phyloP scores from a whole-genome alignment of 1,284 basidiomycete genomes.

The Schizophyllum commune region DNA sequence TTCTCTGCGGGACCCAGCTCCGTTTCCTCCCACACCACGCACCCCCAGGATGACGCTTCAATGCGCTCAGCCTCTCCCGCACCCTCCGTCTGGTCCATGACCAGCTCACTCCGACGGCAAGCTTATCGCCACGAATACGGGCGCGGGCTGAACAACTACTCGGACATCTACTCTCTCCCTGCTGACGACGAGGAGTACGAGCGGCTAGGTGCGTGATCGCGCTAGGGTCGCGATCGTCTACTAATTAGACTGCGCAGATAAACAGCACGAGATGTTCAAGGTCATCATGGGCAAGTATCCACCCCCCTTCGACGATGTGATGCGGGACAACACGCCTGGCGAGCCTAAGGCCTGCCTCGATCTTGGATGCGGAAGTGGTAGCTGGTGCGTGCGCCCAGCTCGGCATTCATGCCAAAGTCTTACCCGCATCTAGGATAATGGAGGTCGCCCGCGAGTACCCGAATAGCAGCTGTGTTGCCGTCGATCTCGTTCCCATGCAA shows the following conservation, averaged over 20 bases:
- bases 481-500: slow-evolving; percentile 74
- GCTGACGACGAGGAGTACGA: slow-evolving; percentile 69
- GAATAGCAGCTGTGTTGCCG: slow-evolving; percentile 56
- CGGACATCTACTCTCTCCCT: slow-evolving; percentile 67
- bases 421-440: slow-evolving; percentile 49
- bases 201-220: slow-evolving; percentile 45
- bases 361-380: slow-evolving; percentile 71
- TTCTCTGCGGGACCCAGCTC: slow-evolving; percentile 29
- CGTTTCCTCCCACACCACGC: slow-evolving; percentile 34
- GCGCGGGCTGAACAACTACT: slow-evolving; percentile 64
- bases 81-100: slow-evolving; percentile 62
- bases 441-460: slow-evolving; percentile 68
- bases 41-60: slow-evolving; percentile 22
- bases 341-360: slow-evolving; percentile 61
- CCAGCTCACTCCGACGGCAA: slow-evolving; percentile 50
- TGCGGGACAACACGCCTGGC: slow-evolving; percentile 49
- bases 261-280: slow-evolving; percentile 59
- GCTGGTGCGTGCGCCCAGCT: slow-evolving; percentile 41
- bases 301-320: slow-evolving; percentile 43
- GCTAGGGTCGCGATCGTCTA: background rate
- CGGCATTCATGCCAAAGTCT: slow-evolving; percentile 6
- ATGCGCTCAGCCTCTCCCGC: slow-evolving; percentile 57
- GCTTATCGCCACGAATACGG: slow-evolving; percentile 62
- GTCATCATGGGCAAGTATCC: slow-evolving; percentile 60
- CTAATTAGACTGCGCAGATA: slow-evolving; percentile 32